Base-by-base conservation (phyloP, 2,329 filamentous ascomycete genomes). In the Trichoderma koningiopsis region DNA sequence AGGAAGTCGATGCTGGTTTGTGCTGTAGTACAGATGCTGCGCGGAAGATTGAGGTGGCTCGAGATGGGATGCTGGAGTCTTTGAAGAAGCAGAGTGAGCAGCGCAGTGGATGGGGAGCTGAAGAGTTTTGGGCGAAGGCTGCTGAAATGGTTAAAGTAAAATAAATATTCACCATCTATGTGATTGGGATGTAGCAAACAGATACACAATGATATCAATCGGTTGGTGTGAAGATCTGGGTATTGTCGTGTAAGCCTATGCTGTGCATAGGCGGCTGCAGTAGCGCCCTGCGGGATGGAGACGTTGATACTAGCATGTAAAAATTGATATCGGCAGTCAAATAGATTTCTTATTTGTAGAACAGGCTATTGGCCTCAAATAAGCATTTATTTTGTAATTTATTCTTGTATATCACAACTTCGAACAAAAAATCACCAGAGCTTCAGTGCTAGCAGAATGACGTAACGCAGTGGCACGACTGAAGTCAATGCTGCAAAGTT, bases 1-100 rank as follows among this genome's bases (percentile, higher is more conserved):
- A 90, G 71, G 80, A 83, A 24, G 85, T 97, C 60, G 93, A 98
- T 77, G 86, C 91, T 0, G 87, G 87, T 0, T 81, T 97, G 62
- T 97, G 93, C 75, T 87, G 95, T 49, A 94, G 91, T 72, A 81
- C 85, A 31, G 85, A 89, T 13, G 84, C 87, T 0, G 83, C 84
- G 13, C 75, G 79, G 35, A 85, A 83, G 68, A 82, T 91, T 43
- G 80, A 82, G 52, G 77, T 72, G 57, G 86, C 85, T 2, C 81
- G 86, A 55, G 76, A 76, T 2, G 80, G 78, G 0, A 70, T 85
- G 70, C 19, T 82, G 35, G 72, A 73, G 43, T 57, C 56, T 33
- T 33, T 56, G 29, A 69, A 58, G 56, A 56, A 64, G 62, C 31
- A 71, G 24, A 61, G 33, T n/a, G 53, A 37, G 16, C 62, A 49